Evolutionary conservation across 768 basidiomycete genomes (phyloP), one percentile per base, ranked within the genome.

Genomic region (Mycena pura): DNA sequence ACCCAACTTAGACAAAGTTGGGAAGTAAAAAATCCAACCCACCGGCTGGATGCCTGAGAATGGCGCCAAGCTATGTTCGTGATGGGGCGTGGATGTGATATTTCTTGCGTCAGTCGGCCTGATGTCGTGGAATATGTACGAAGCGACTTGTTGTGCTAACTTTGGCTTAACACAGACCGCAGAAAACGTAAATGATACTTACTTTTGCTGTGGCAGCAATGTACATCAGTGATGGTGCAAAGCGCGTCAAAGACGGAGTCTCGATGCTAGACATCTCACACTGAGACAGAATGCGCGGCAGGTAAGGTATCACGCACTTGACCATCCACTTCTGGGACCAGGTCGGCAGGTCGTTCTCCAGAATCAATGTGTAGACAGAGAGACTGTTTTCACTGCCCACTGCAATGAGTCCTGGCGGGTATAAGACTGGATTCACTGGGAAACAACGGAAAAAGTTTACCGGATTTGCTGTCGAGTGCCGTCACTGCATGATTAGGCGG

Each of bases 301-400:
- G 31, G 57, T 25, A 41, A 45, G n/a, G 48, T 10, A 49, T 43
- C 21, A 70, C 82, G 50, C 79, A 93, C 92, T 77, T 68, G 51
- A 79, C 74, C 19, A 80, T 80, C 93, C 93, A 95, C 76, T 93
- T 93, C 71, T 80, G 80, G 14, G 86, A 88, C 93, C 93, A 95
- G 0, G 87, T 91, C 15, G 88, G 90, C 17, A 94, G 82, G 72
- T 93, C 91, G 68, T 92, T 89, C 65, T 93, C 91, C 28, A 92
- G 80, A 55, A 89, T 86, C 27, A 93, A 76, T 3, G 91, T 91
- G 67, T 92, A 91, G 0, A 93, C 85, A 1, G 90, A 88, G 14
- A 95, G 76, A 36, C 83, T 82, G 40, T 73, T 75, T 31, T 79
- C 71, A 41, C 80, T 88, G 14, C 90, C 91, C 32, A 93, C 84